phyloP scores from a whole-genome alignment of 2,329 filamentous ascomycete genomes.

The Neopestalotiopsis sp. region DNA sequence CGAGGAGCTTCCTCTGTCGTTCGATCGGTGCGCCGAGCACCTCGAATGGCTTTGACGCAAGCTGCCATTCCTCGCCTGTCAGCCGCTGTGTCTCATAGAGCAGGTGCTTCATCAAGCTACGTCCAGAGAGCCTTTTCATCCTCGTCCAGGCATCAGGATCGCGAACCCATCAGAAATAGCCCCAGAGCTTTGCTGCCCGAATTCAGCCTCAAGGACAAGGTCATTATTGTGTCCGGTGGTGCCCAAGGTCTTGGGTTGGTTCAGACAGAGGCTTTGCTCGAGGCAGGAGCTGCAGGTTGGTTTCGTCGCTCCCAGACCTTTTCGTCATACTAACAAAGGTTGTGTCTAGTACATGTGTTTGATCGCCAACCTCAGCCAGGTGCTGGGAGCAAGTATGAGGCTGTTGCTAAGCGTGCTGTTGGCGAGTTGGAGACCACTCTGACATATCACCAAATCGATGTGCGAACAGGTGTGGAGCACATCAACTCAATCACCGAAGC shows the following conservation, averaged over 20 bases:
- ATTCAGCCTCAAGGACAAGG: conserved; percentile 76
- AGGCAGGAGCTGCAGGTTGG: conserved; percentile 74
- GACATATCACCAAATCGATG: conserved; percentile 80
- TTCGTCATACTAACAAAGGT: not conserved
- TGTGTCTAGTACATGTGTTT: conserved; percentile 63
- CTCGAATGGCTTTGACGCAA: not conserved
- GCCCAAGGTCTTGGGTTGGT: conserved; percentile 79
- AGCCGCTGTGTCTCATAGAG: not conserved
- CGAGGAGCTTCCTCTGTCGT: not conserved
- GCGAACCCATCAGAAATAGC: conserved; percentile 17
- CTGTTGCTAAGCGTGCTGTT: conserved; percentile 66
- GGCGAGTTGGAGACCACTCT: conserved; percentile 71
- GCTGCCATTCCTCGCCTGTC: not conserved
- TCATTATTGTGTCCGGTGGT: conserved; percentile 78
- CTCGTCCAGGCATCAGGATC: conserved; percentile 2
- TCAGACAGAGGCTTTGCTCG: conserved; percentile 78
- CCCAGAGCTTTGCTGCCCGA: conserved; percentile 60
- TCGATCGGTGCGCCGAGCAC: not conserved
- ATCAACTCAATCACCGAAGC: conserved; percentile 71
- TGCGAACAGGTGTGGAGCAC: conserved; percentile 67
- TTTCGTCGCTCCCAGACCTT: not conserved
- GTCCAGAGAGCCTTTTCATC: conserved; percentile 5
- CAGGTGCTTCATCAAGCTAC: not conserved
- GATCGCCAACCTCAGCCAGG: conserved; percentile 65
- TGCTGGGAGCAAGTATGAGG: conserved; percentile 63